These are phyloP conservation scores for Suhomyces pyralidae DNA, from an alignment of 805 yeast genomes.

Conservation along the genomic window DNA sequence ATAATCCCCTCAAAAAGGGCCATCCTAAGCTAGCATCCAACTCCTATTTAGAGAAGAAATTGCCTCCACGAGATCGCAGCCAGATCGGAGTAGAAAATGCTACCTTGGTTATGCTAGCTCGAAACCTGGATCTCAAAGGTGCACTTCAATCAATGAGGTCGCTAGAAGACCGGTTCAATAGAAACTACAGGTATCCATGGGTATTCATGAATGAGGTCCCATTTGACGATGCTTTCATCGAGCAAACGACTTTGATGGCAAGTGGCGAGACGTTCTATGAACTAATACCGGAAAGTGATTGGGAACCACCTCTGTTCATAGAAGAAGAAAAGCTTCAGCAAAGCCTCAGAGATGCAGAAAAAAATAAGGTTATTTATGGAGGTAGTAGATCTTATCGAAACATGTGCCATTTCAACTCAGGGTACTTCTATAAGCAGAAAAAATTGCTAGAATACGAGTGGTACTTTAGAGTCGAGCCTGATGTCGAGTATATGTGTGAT, in stretches of 20 bases:
- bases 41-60: conserved; percentile 20
- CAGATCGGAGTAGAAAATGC: conserved; percentile 70
- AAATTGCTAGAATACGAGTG: conserved; percentile 47
- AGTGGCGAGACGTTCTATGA: conserved; percentile 41
- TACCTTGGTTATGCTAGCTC: conserved; percentile 79
- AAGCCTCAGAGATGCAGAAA: conserved; percentile 18
- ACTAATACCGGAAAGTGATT: conserved; percentile 37
- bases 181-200: conserved; percentile 42
- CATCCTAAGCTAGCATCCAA: conserved; percentile 29
- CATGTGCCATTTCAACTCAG: conserved; percentile 76
- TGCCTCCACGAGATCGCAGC: conserved; percentile 27
- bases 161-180: conserved; percentile 42
- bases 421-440: conserved; percentile 51
- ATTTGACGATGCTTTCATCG: conserved; percentile 39
- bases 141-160: conserved; percentile 53
- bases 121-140: conserved; percentile 74
- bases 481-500: conserved; percentile 54
- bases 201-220: conserved; percentile 45
- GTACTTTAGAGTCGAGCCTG: conserved; percentile 63
- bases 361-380: conserved; percentile 42
- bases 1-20: conserved; percentile 12
- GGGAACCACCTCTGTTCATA: conserved; percentile 40
- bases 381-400: conserved; percentile 50
- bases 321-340: conserved; percentile 26
- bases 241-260: conserved; percentile 43